Conservation (phyloP, 352 stramenopile genomes). For the Pilasporangium apinafurcum region DNA sequence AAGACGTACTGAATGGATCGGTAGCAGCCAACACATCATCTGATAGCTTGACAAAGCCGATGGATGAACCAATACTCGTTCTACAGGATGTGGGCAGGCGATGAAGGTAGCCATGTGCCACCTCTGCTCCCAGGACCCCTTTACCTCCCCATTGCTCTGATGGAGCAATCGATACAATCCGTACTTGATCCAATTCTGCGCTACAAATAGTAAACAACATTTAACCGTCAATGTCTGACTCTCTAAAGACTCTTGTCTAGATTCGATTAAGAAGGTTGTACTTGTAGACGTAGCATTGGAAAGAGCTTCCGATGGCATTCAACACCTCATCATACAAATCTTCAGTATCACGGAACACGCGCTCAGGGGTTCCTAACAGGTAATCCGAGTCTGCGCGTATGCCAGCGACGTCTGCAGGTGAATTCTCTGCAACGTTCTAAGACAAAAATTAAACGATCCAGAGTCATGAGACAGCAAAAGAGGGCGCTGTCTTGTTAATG, state of each 20-base stretch:
- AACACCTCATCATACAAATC: slow-evolving; percentile 89
- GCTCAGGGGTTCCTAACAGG: slow-evolving; percentile 91
- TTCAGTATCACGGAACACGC: slow-evolving; percentile 79
- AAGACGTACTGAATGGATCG: slow-evolving; percentile 66
- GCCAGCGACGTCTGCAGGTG: slow-evolving; percentile 86
- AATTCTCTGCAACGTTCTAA: slow-evolving; percentile 84
- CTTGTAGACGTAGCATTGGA: slow-evolving; percentile 99
- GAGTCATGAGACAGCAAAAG: not conserved
- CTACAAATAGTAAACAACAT: slow-evolving; percentile 13
- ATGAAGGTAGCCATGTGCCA: slow-evolving; percentile 96
- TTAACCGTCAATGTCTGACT: not conserved
- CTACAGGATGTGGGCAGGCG: slow-evolving; percentile 78
- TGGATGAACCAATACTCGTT: slow-evolving; percentile 48
- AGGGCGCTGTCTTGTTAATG: not conserved
- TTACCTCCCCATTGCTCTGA: slow-evolving; percentile 85
- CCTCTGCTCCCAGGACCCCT: slow-evolving; percentile 91
- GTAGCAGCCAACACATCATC: slow-evolving; percentile 66
- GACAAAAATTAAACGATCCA: not conserved
- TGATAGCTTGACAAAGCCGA: slow-evolving; percentile 76
- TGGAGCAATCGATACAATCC: slow-evolving; percentile 84
- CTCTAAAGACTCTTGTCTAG: not conserved
- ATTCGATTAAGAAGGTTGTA: slow-evolving; percentile 12
- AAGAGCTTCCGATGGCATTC: slow-evolving; percentile 85
- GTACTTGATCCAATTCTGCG: slow-evolving; percentile 89
- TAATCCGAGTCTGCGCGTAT: slow-evolving; percentile 90